Evolutionary conservation across 2,329 filamentous ascomycete genomes (phyloP), one percentile per base, ranked within the genome.

Genomic region (Aspergillus glaucus): DNA sequence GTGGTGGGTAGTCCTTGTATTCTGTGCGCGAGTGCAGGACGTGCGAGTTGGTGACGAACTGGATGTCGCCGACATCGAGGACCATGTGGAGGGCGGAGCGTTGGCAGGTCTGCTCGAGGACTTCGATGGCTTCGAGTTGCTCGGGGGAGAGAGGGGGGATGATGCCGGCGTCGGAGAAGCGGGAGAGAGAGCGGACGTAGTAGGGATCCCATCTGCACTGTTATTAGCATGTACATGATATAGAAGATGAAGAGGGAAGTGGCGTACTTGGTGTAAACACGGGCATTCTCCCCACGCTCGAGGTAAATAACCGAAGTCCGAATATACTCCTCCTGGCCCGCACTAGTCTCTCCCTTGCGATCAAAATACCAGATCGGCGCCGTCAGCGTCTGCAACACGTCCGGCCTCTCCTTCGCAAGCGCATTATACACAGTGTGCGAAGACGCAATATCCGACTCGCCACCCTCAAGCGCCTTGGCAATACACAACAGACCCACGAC

Each of bases 281-380:
- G 75, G 30, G 78, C 78, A 58, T 83, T 76, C 6, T 79, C 78
- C 6, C 78, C 80, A 4, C 79, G 81, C 73, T 94, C 88, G 3
- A 90, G 73, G 66, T 90, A 94, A 58, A 93, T 81, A 15, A 95
- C 81, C 10, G 80, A 78, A 28, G 85, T 82, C 40, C 78, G 76
- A 59, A 88, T 87, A 70, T 83, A 94, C 49, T 84, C 82, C 47
- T 91, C 81, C 68, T 94, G 78, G 10, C 87, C 88, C 12, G 76
- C 72, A 19, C 82, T 87, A 1, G 80, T 82, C 74, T 95, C 89
- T 9, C 89, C 89, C 74, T 95, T 95, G 47, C 89, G 85, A 69
- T 95, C 89, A 66, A 94, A 92, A 73, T 94, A 93, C 89, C 89
- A 95, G 55, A 89, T 81, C 0, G 89, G 88, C 64, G 84, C 72